Percentiles rank a stretch among this genome's conserved stretches.
phyloP scores from a whole-genome alignment of 257 asterid genomes.

The Prunella vulgaris region DNA sequence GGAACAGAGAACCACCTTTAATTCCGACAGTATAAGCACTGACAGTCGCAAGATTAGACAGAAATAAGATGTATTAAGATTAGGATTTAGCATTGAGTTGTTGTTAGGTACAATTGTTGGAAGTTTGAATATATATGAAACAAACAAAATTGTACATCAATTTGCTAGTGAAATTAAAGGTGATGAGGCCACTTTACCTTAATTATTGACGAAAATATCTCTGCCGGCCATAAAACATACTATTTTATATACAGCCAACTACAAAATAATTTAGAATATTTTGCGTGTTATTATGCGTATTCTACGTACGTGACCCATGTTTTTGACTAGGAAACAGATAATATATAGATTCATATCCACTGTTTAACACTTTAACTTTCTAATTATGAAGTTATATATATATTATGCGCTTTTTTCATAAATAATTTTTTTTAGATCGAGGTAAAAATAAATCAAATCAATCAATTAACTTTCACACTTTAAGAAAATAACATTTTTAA shows the following conservation, averaged over 20 bases:
- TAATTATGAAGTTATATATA: too few species aligned
- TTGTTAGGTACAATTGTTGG: conserved; percentile 2
- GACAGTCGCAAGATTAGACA: background rate
- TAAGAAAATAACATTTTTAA: too few species aligned
- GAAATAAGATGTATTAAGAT: background rate
- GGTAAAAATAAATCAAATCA: background rate
- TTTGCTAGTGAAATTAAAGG: background rate
- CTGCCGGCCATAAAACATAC: background rate
- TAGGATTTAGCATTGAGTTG: background rate
- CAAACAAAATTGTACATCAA: background rate
- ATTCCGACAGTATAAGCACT: background rate
- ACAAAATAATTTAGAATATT: background rate
- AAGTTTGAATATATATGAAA: background rate
- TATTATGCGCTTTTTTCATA: too few species aligned
- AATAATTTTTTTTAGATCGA: too few species aligned
- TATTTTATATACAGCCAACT: background rate
- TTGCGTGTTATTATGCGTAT: background rate
- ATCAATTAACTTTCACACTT: background rate
- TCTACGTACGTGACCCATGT: background rate
- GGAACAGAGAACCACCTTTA: background rate
- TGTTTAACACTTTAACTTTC: background rate
- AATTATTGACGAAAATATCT: background rate
- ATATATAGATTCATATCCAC: background rate
- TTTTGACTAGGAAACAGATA: background rate
- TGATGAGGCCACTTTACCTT: background rate